These are phyloP conservation scores for Scytalidium sp. DNA, from an alignment of 2,329 filamentous ascomycete genomes.

Conservation along the genomic window DNA sequence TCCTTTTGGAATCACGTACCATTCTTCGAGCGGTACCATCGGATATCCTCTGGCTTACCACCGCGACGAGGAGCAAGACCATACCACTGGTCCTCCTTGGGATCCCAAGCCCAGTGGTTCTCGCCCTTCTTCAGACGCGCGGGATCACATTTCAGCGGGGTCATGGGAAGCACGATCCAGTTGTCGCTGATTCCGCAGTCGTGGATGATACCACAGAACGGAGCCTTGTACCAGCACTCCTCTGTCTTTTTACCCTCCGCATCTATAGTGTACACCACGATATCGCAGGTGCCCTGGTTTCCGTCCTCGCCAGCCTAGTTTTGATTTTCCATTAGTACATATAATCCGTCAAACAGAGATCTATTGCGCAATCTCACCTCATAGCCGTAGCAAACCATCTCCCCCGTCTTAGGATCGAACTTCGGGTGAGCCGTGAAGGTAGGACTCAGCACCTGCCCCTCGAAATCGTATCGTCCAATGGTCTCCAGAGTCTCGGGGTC, in stretches of 20 bases:
- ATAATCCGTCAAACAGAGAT: too few relatives aligned
- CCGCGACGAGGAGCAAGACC: conserved; percentile 48
- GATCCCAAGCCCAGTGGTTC: conserved; percentile 51
- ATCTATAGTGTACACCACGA: conserved; percentile 45
- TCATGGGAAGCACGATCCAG: conserved; percentile 44
- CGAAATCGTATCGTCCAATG: conserved; percentile 44
- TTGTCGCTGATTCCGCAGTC: conserved; percentile 46
- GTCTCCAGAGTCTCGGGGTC: conserved; percentile 44
- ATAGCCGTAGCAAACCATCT: conserved; percentile 50
- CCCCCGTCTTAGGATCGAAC: conserved; percentile 45
- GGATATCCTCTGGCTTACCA: conserved; percentile 33
- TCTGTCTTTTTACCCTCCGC: conserved; percentile 40
- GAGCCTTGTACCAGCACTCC: conserved; percentile 46
- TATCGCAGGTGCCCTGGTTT: too few relatives aligned
- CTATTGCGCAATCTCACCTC: too few relatives aligned
- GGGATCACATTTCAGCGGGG: conserved; percentile 42
- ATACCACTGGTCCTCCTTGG: conserved; percentile 53
- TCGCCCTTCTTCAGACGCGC: conserved; percentile 42
- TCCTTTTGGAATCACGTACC: neutral
- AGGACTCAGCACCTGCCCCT: conserved; percentile 41
- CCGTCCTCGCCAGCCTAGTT: too few relatives aligned
- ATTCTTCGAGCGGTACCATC: too few relatives aligned
- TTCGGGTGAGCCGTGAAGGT: conserved; percentile 52
- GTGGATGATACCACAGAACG: conserved; percentile 52
- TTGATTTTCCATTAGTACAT: too few relatives aligned